phyloP scores from a whole-genome alignment of 139 green algal species.

The Chlamydomonas asymmetrica region DNA sequence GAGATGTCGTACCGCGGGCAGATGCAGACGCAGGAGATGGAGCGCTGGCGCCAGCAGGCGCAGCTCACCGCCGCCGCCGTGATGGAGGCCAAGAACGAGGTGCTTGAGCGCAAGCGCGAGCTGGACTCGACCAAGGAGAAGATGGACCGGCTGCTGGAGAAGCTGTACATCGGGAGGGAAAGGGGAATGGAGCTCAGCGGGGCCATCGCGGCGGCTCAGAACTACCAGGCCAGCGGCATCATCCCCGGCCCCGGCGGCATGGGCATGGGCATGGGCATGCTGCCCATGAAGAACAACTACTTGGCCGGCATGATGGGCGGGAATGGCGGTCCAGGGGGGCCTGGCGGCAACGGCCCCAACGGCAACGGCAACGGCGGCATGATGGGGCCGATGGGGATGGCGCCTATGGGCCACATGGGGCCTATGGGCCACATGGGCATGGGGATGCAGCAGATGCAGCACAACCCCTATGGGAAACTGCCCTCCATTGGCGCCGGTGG shows the following conservation, averaged over 20 bases:
- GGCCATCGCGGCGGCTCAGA: conserved; percentile 48
- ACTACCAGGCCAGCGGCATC: conserved; percentile 2
- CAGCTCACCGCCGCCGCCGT: conserved; percentile 58
- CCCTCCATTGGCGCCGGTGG: not conserved
- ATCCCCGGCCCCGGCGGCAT: not conserved
- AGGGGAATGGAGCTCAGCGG: conserved; percentile 60
- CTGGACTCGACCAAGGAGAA: conserved; percentile 74
- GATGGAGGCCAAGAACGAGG: conserved; percentile 73
- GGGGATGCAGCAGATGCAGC: not conserved
- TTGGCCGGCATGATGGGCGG: not conserved
- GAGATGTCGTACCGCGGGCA: conserved; percentile 49
- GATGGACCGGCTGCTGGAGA: conserved; percentile 77
- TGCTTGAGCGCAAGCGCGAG: conserved; percentile 72
- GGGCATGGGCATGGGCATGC: not conserved
- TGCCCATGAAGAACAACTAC: not conserved
- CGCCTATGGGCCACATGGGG: not conserved
- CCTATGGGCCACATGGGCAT: not conserved
- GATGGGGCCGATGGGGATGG: conserved; percentile 2
- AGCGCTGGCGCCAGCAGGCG: conserved; percentile 67
- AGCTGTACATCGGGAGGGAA: conserved; percentile 62
- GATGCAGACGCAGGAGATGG: conserved; percentile 36
- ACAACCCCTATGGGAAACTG: not conserved
- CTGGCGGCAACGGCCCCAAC: too few relatives aligned
- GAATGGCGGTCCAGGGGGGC: not conserved
- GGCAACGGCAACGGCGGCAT: not conserved